Conservation (phyloP, 2,329 filamentous ascomycete genomes). For the Apiospora rasikravindrae region DNA sequence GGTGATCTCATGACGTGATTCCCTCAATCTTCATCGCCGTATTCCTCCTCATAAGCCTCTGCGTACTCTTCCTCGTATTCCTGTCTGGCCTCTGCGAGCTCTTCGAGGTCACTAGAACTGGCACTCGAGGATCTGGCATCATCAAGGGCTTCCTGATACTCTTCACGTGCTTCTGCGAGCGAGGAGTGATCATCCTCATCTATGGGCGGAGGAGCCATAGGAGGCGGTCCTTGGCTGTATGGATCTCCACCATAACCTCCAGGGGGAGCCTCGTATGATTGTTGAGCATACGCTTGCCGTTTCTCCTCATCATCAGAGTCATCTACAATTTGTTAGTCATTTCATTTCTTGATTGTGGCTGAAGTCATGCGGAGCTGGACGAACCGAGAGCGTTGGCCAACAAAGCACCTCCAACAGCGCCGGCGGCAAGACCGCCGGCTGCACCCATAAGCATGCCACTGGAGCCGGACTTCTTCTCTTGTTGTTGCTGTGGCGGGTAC, state of each 20-base stretch:
- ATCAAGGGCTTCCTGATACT: constrained; percentile 52
- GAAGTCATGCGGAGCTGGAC: constrained; percentile 6
- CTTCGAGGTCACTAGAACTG: constrained; percentile 48
- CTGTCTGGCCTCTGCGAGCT: constrained; percentile 53
- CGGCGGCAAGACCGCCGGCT: constrained; percentile 61
- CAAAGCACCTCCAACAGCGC: constrained; percentile 62
- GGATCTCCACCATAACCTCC: constrained; percentile 25
- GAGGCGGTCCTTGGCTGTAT: constrained; percentile 9
- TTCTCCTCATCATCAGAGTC: constrained; percentile 37
- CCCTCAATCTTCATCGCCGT: constrained; percentile 3
- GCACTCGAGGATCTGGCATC: constrained; percentile 35
- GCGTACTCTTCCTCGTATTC: constrained; percentile 56
- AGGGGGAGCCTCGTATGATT: constrained; percentile 24
- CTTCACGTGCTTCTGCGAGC: constrained; percentile 44
- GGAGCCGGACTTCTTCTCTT: constrained; percentile 49
- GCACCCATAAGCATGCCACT: constrained; percentile 60
- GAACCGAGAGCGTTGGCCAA: constrained; percentile 61
- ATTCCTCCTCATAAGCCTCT: constrained; percentile 42
- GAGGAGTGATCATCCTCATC: constrained; percentile 29
- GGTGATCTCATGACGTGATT: neutral
- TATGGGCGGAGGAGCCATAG: constrained; percentile 15
- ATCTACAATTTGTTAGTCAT: constrained; percentile 25
- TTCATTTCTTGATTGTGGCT: neutral
- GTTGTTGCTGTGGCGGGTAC: constrained; percentile 27
- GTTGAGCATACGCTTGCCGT: neutral